A percentile compares a stretch with the other conserved stretches of the same genome.
Conservation (phyloP, 2,329 filamentous ascomycete genomes). For the Colletotrichum tofieldiae region DNA sequence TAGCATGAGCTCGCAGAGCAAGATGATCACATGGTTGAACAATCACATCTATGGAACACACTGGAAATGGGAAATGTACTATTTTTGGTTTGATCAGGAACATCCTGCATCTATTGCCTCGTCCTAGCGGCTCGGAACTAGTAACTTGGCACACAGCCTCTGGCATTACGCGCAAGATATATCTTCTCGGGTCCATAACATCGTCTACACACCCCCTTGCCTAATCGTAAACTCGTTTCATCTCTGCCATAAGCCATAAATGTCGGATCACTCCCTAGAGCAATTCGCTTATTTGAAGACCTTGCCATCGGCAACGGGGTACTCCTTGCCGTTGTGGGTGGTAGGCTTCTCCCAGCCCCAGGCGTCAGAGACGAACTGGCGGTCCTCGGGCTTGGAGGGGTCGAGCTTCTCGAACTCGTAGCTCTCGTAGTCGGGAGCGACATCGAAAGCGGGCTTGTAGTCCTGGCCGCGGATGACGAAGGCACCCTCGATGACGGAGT, state of each 20-base stretch:
- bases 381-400: constrained; percentile 86
- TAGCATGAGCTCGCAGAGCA: constrained; percentile 6
- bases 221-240: constrained; percentile 48
- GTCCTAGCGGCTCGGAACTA: constrained; percentile 33
- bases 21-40: not conserved
- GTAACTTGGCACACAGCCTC: constrained; percentile 35
- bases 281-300: constrained; percentile 90
- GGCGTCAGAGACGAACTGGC: constrained; percentile 85
- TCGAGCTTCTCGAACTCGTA: constrained; percentile 98
- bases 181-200: constrained; percentile 42
- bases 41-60: no score
- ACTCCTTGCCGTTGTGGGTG: constrained; percentile 87
- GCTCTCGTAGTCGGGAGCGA: constrained; percentile 97
- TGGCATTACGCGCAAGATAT: constrained; percentile 43
- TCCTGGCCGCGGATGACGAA: constrained; percentile 97
- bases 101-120: constrained; percentile 40
- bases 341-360: constrained; percentile 95
- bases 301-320: constrained; percentile 92
- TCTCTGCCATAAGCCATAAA: constrained; percentile 53
- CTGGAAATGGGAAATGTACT: not conserved
- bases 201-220: constrained; percentile 41
- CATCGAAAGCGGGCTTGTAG: constrained; percentile 88
- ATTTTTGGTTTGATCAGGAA: constrained; percentile 38
- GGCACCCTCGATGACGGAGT: constrained; percentile 92
- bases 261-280: constrained; percentile 45